phyloP scores from a whole-genome alignment of 2,329 filamentous ascomycete species.

The Aureobasidium sp. region DNA sequence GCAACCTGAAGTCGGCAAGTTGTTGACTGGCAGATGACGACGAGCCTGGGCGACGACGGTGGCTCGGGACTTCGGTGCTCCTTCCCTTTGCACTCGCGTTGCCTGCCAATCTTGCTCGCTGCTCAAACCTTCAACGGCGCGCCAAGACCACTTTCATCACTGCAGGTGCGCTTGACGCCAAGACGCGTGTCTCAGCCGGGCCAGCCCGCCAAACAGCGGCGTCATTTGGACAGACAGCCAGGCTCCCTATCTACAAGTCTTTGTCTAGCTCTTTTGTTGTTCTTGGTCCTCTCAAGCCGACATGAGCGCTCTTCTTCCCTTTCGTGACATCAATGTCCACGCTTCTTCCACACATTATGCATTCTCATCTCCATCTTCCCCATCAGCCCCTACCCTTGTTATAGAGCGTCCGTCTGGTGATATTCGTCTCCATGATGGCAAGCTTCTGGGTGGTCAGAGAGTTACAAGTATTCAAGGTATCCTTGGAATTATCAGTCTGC shows the following conservation, averaged over 20 bases:
- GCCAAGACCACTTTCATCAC: background rate
- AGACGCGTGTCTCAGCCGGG: background rate
- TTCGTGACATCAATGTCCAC: constrained; percentile 95
- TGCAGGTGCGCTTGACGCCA: background rate
- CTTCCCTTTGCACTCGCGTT: too few species aligned
- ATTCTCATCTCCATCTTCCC: constrained; percentile 91
- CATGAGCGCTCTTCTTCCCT: constrained; percentile 59
- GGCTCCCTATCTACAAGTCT: background rate
- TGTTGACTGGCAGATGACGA: constrained; percentile 10
- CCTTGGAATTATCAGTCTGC: constrained; percentile 84
- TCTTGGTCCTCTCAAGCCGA: background rate
- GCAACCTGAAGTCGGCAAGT: background rate
- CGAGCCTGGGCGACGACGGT: background rate
- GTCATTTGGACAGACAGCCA: background rate
- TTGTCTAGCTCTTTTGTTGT: background rate
- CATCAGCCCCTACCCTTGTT: constrained; percentile 77
- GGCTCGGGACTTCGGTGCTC: background rate
- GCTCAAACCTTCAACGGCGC: background rate
- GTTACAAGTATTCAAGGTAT: constrained; percentile 95
- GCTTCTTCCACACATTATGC: constrained; percentile 87
- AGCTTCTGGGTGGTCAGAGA: constrained; percentile 67
- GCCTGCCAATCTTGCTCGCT: background rate
- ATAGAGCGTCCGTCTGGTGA: constrained; percentile 91
- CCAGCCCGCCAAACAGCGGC: background rate
- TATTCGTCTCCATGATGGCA: constrained; percentile 73